These are phyloP conservation scores for Protea cynaroides DNA, from an alignment of 164 flowering plant genomes.

Conservation along the genomic window DNA sequence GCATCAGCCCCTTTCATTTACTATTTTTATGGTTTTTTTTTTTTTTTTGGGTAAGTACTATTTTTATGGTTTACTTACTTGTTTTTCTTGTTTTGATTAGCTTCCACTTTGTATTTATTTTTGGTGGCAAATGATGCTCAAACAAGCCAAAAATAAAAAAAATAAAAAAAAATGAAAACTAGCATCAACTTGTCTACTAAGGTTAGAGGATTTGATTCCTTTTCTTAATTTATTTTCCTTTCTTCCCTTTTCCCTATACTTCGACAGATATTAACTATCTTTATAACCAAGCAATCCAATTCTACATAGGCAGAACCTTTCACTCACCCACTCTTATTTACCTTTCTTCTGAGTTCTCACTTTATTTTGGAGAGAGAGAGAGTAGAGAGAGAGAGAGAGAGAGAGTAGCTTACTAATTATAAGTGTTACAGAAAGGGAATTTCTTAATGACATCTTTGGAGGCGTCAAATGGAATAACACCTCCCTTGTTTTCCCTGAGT, in stretches of 20 bases:
- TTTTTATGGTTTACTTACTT: too few species aligned
- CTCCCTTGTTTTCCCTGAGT: too few species aligned
- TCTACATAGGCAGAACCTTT: slow-evolving; percentile 17
- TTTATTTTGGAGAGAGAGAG: neutral
- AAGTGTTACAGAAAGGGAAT: too few species aligned
- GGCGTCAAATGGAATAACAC: too few species aligned
- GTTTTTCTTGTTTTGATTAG: too few species aligned
- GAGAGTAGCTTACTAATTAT: too few species aligned
- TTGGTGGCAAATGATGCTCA: slow-evolving; percentile 12
- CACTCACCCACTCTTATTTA: neutral
- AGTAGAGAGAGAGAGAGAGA: neutral
- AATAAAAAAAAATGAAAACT: too few species aligned
- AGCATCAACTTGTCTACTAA: slow-evolving; percentile 10
- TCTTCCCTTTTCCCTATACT: neutral
- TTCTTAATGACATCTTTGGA: too few species aligned
- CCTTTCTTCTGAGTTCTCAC: neutral
- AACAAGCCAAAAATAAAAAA: slow-evolving; percentile 17
- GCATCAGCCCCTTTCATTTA: slow-evolving; percentile 11
- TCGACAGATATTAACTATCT: neutral
- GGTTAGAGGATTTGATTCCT: slow-evolving; percentile 20
- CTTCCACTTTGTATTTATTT: too few species aligned
- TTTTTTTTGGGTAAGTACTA: too few species aligned
- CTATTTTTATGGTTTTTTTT: too few species aligned
- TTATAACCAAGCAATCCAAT: slow-evolving; percentile 18
- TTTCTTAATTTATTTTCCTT: slow-evolving; percentile 3